A percentile compares a stretch with the other conserved stretches of the same genome.
These are phyloP conservation scores for Solanum rostratum DNA, from an alignment of 257 asterid genomes.

Conservation along the genomic window DNA sequence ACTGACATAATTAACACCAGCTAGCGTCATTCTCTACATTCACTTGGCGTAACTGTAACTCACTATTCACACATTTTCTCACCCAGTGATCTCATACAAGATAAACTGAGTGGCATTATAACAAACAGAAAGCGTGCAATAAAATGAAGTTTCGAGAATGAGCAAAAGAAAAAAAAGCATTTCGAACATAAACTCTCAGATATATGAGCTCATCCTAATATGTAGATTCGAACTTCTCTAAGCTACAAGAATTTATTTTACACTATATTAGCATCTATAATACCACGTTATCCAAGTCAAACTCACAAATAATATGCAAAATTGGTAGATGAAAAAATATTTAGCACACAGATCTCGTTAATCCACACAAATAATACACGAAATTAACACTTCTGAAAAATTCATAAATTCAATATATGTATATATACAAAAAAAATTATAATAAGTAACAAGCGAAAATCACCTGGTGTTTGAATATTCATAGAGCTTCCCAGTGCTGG, in stretches of 20 bases:
- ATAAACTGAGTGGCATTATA: not conserved
- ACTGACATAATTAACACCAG: not conserved
- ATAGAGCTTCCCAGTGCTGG: slow-evolving; percentile 32
- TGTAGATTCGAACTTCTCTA: not conserved
- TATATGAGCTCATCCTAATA: not conserved
- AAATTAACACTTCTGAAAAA: not conserved
- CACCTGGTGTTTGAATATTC: slow-evolving; percentile 33
- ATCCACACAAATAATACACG: not conserved
- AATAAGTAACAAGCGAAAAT: not conserved
- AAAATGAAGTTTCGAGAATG: not conserved
- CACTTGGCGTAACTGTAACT: not conserved
- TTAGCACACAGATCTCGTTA: not conserved
- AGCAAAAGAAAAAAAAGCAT: not conserved
- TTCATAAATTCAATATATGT: not conserved
- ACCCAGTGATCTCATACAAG: not conserved
- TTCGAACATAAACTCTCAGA: not conserved
- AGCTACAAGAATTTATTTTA: not conserved
- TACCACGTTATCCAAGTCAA: not conserved
- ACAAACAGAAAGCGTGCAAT: not conserved
- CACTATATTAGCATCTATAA: not conserved
- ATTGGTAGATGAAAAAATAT: not conserved
- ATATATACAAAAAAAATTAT: not conserved
- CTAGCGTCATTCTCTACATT: not conserved
- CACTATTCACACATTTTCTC: not conserved
- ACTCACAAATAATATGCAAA: not conserved